phyloP scores from a whole-genome alignment of 2,329 filamentous ascomycete species.

The Colletotrichum ledebouriae region DNA sequence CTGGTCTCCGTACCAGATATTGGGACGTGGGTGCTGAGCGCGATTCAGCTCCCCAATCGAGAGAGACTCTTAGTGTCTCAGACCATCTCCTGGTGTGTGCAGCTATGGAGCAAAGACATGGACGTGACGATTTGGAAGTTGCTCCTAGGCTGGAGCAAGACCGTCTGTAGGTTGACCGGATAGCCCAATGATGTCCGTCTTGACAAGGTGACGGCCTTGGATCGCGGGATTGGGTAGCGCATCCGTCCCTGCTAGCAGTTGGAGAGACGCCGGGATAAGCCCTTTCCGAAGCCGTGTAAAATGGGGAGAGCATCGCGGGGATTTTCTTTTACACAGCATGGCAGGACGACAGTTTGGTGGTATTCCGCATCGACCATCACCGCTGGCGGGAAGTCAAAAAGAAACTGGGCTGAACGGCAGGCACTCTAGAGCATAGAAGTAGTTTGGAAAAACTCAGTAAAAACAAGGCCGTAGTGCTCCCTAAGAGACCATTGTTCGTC shows the following conservation, averaged over 20 bases:
- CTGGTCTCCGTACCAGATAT: slow-evolving; percentile 9
- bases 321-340: slow-evolving; percentile 3
- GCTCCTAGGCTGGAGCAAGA: slow-evolving; percentile 12
- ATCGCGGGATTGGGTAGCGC: slow-evolving; percentile 3
- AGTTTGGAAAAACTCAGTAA: neutral
- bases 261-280: neutral
- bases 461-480: neutral
- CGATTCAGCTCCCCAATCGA: slow-evolving; percentile 27
- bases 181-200: slow-evolving; percentile 17
- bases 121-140: slow-evolving; percentile 8
- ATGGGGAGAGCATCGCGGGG: slow-evolving; percentile 20
- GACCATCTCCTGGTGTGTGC: slow-evolving; percentile 30
- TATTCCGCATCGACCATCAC: slow-evolving; percentile 22
- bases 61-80: slow-evolving; percentile 33
- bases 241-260: slow-evolving; percentile 10
- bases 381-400: slow-evolving; percentile 12
- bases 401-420: slow-evolving; percentile 1
- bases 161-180: slow-evolving; percentile 7
- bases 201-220: slow-evolving; percentile 7
- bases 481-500: slow-evolving; percentile 15
- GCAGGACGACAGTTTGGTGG: neutral
- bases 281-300: slow-evolving; percentile 6
- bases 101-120: slow-evolving; percentile 22
- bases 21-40: slow-evolving; percentile 8
- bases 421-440: neutral